These are phyloP conservation scores for Excoecaria cochinchinensis DNA, from an alignment of 345 rosid genomes.

Conservation along the genomic window DNA sequence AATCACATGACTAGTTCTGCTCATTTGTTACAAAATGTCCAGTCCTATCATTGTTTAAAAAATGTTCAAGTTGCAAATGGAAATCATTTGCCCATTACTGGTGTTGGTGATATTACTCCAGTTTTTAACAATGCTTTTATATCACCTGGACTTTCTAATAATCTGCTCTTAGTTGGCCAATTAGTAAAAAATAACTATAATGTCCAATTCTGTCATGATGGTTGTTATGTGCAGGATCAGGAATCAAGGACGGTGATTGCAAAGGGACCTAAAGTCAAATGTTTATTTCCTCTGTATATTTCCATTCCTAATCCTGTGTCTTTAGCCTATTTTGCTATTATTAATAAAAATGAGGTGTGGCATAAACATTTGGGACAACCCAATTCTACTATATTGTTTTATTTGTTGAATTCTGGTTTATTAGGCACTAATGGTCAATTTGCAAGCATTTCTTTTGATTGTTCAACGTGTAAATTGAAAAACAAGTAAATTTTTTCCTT, in stretches of 20 bases:
- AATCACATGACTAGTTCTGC: background rate
- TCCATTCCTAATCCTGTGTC: background rate
- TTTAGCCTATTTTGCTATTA: background rate
- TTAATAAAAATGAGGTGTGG: slow-evolving; percentile 1
- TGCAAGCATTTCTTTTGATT: background rate
- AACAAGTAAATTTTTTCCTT: background rate
- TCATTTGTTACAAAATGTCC: background rate
- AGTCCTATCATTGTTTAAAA: background rate
- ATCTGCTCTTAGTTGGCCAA: background rate
- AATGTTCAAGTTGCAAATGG: background rate
- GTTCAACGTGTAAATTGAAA: background rate
- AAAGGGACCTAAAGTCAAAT: background rate
- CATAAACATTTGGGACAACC: background rate
- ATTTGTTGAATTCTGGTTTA: background rate
- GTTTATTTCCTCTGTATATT: background rate
- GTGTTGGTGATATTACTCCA: background rate
- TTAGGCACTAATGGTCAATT: background rate
- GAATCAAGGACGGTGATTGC: too few relatives aligned
- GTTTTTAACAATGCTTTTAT: slow-evolving; percentile 3
- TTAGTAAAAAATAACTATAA: background rate
- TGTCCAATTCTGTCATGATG: background rate
- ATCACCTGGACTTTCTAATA: slow-evolving; percentile 4
- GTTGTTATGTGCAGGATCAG: background rate
- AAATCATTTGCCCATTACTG: background rate
- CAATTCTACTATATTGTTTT: background rate